A percentile compares a stretch with the other conserved stretches of the same genome.
Evolutionary conservation across 352 stramenopile genomes (phyloP).

Genomic region (Globisporangium rhizosaccharum): DNA sequence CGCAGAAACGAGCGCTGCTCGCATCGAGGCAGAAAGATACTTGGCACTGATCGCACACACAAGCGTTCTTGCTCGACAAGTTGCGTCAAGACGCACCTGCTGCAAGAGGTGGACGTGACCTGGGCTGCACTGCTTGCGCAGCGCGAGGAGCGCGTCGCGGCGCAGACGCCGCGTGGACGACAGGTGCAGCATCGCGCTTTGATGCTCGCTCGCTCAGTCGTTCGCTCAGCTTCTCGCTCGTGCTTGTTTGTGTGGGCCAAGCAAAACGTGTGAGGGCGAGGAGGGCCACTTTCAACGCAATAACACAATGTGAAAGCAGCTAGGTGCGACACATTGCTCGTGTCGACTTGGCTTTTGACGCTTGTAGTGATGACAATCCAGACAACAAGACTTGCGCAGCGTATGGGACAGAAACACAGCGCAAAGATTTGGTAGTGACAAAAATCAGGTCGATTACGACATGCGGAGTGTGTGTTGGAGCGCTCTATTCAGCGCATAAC

Average conservation of each 20-base stretch:
- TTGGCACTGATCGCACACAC: not conserved
- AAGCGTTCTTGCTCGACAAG: not conserved
- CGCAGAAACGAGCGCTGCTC: not conserved
- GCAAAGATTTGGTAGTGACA: not conserved
- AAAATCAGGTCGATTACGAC: not conserved
- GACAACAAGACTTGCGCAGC: too few relatives aligned
- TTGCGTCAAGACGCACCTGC: constrained; percentile 34
- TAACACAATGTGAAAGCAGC: not conserved
- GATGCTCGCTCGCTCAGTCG: constrained; percentile 5
- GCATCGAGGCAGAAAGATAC: constrained; percentile 1
- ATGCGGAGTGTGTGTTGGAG: not conserved
- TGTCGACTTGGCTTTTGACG: not conserved
- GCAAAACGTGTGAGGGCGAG: not conserved
- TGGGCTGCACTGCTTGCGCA: constrained; percentile 47
- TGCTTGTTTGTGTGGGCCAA: not conserved
- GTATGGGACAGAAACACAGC: too few relatives aligned
- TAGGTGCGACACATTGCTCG: not conserved
- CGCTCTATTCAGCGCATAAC: not conserved
- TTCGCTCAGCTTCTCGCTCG: not conserved
- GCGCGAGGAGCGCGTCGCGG: constrained; percentile 39
- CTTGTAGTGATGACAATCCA: too few relatives aligned
- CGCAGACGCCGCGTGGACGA: constrained; percentile 63
- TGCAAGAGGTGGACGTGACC: constrained; percentile 71
- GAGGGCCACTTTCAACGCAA: not conserved
- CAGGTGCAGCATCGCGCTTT: constrained; percentile 24